Base-by-base conservation (phyloP, 305 asterid genomes). In the Caryopteris hybrid region DNA sequence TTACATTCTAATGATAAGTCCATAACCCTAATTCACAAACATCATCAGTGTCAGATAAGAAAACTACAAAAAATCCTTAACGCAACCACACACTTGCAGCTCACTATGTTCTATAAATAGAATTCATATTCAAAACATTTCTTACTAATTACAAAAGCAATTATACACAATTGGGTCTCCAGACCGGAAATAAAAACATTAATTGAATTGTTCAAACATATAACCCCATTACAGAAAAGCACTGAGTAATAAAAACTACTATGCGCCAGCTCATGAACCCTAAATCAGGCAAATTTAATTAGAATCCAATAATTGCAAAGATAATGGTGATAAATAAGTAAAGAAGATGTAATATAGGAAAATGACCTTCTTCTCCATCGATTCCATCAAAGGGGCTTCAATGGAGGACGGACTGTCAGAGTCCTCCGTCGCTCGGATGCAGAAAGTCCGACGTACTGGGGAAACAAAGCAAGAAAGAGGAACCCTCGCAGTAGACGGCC, bases 281-380 rank as follows among this genome's bases (percentile, higher is more conserved):
- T 9, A 22, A 61, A 51, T 51, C 68, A 50, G 27, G 31, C 43
- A 66, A 69, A 50, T 12, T 18, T 23, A 22, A 63, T 47, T 34
- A 10, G 25, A 50, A 41, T 14, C 3, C 6, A 27, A n/a, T 23
- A 2, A 13, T 6, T 63, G 41, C 14, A 38, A 25, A 43, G 41
- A 34, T 23, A 31, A 17, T 20, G 46, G 4, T 6, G 27, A 65
- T 34, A 50, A 34, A 58, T 0, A 21, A 13, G 1, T 14, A 34
- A n/a, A 52, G 11, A 25, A 12, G 13, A 31, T n/a, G 38, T 36
- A 53, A 48, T 20, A 31, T 4, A 20, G 60, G 0, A 6, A n/a
- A 55, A 10, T 11, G 50, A 92, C 98, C 98, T 92, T 92, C 72
- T 76, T 88, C 80, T 88, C 82, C 98, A 92, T 92, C 3, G 93